Base-by-base conservation (phyloP, 768 basidiomycete genomes). In the Hydnum rufescens region DNA sequence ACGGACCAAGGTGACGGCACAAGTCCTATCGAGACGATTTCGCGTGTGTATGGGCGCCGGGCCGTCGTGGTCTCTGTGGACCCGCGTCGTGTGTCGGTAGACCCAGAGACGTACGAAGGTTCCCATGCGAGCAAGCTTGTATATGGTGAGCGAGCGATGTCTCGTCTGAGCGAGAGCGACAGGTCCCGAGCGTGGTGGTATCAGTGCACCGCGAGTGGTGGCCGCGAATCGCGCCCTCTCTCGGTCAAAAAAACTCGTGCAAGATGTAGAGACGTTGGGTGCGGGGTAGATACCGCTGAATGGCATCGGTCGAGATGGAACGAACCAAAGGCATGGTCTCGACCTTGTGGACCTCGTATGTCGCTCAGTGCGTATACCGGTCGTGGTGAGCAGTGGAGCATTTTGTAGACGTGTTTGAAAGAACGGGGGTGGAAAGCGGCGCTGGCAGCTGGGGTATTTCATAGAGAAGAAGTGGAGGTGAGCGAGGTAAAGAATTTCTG, bases 21-120 rank as follows among this genome's bases (percentile, higher is more conserved):
- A 48, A 89, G 87, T 58, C 84, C 82, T 16, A 95, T 99, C 60
- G 92, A 95, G 69, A 80, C 79, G 5, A 97, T 99, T 61, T 84
- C 90, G 2, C 71, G 71, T 49, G 77, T 74, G 47, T 99, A 99
- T 64, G 95, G 95, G 3, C 73, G 76, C n/a, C 92, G 96, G 62
- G 95, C 95, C 2, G 92, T 99, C 51, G 95, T 99, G 39, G 90
- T 99, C 34, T 97, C 93, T 36, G 75, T 96, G 58, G 95, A 99
- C 67, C 95, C 95, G 4, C 78, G 78, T 58, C 70, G 89, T 51
- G 82, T 78, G 18, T 92, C 84, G 65, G 79, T 93, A 60, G 74
- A 83, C 57, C 59, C 67, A 22, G n/a, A n/a, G n/a, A 67, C 70
- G 0, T 62, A 63, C 5, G 88, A 90, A 62, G 69, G 75, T 36